phyloP scores from a whole-genome alignment of 805 yeast species.

The Lipomyces kockii region DNA sequence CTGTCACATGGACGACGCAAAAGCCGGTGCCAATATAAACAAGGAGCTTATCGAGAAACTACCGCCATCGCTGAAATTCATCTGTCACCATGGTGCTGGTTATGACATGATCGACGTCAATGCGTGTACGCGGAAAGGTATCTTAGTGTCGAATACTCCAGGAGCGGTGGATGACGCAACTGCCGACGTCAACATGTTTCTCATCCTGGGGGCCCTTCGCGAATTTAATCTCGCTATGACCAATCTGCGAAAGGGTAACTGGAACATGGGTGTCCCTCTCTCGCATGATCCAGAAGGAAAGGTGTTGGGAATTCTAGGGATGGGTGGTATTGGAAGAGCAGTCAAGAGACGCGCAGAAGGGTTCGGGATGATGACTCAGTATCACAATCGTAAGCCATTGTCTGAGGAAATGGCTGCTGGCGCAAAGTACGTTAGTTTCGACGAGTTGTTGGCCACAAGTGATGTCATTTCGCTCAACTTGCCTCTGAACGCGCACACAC shows the following conservation, averaged over 20 bases:
- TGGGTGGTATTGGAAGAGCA: constrained; percentile 90
- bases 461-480: constrained; percentile 77
- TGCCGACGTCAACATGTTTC: constrained; percentile 69
- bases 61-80: constrained; percentile 58
- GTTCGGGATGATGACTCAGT: constrained; percentile 76
- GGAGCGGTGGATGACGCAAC: constrained; percentile 70
- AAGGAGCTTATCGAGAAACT: constrained; percentile 60
- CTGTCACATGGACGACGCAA: constrained; percentile 48
- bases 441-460: constrained; percentile 63
- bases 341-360: constrained; percentile 72
- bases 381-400: constrained; percentile 70
- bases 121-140: constrained; percentile 55
- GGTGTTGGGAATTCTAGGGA: constrained; percentile 77
- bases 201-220: constrained; percentile 66
- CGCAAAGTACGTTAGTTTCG: constrained; percentile 72
- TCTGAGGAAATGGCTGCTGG: constrained; percentile 66
- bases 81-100: constrained; percentile 69
- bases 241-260: constrained; percentile 60
- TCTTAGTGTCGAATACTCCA: constrained; percentile 71
- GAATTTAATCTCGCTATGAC: constrained; percentile 68
- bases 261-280: constrained; percentile 62
- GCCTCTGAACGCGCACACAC: constrained; percentile 75
- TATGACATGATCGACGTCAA: constrained; percentile 71
- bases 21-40: constrained; percentile 64
- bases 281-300: constrained; percentile 80